A percentile compares a stretch with the other conserved stretches of the same genome.
These are phyloP conservation scores for Cocos nucifera DNA, from an alignment of 176 grass and related monocot species.

Conservation along the genomic window DNA sequence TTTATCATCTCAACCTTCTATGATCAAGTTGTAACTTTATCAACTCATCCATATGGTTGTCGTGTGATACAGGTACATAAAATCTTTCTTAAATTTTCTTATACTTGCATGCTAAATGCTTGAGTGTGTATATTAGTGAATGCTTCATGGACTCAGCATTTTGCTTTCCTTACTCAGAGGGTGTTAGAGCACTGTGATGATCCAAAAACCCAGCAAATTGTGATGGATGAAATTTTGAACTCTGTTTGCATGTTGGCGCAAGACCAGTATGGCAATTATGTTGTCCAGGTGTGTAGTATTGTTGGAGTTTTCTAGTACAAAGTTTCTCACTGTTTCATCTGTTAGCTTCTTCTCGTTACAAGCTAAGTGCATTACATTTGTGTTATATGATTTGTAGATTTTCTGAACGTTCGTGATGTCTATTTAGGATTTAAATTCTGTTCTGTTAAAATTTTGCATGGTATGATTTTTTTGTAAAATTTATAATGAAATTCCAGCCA, in stretches of 20 bases:
- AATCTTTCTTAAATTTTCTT: background rate
- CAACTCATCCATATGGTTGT: conserved; percentile 79
- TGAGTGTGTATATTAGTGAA: background rate
- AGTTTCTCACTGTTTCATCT: too few species aligned
- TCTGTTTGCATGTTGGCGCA: conserved; percentile 28
- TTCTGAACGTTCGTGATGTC: too few species aligned
- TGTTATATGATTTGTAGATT: too few species aligned
- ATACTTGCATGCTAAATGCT: background rate
- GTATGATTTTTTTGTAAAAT: too few species aligned
- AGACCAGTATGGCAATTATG: conserved; percentile 28
- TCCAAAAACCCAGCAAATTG: conserved; percentile 62
- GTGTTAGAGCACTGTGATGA: conserved; percentile 77
- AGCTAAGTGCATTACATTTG: too few species aligned
- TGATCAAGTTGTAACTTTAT: conserved; percentile 67
- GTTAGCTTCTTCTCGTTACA: too few species aligned
- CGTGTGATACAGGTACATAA: conserved; percentile 62
- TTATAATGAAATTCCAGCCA: too few species aligned
- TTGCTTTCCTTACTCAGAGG: conserved; percentile 28
- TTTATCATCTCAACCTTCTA: conserved; percentile 82
- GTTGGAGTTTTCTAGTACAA: too few species aligned
- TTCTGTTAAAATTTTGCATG: too few species aligned
- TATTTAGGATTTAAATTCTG: too few species aligned
- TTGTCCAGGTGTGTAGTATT: conserved; percentile 14
- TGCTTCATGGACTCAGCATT: too few species aligned
- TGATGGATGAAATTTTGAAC: conserved; percentile 40